Percentiles rank a stretch among this genome's conserved stretches.
Conservation (phyloP, 2,329 filamentous ascomycete species). For the Teratosphaeria viscida region DNA sequence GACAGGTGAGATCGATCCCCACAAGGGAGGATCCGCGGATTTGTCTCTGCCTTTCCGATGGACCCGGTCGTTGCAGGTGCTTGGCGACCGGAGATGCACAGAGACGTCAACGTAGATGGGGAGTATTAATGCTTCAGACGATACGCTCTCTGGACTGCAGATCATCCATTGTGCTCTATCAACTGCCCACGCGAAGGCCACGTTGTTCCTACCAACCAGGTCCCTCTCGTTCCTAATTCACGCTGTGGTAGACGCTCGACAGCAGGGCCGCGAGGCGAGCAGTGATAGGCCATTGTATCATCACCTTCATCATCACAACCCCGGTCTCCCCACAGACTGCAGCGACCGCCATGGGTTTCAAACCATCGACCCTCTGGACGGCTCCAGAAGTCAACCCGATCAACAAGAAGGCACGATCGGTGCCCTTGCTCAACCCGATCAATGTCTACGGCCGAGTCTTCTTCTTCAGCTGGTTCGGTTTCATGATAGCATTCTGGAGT, state of each 20-base stretch:
- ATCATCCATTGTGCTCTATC: background rate
- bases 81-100: slow-evolving; percentile 12
- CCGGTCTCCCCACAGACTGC: background rate
- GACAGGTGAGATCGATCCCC: slow-evolving; percentile 1
- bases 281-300: background rate
- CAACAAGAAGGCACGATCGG: slow-evolving; percentile 69
- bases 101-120: slow-evolving; percentile 3
- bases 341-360: slow-evolving; percentile 3
- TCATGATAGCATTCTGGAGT: slow-evolving; percentile 80
- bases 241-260: background rate
- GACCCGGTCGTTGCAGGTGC: background rate
- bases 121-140: slow-evolving; percentile 2
- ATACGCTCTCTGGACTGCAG: background rate
- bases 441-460: slow-evolving; percentile 78
- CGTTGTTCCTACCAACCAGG: background rate
- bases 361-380: slow-evolving; percentile 8
- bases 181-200: background rate
- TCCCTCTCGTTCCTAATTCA: background rate
- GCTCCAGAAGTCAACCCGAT: slow-evolving; percentile 71
- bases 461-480: slow-evolving; percentile 80
- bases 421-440: slow-evolving; percentile 68
- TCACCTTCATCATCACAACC: background rate
- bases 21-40: slow-evolving; percentile 11
- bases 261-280: background rate
- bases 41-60: slow-evolving; percentile 5